Conservation (phyloP, 805 yeast genomes). For the Candida stauntonica region DNA sequence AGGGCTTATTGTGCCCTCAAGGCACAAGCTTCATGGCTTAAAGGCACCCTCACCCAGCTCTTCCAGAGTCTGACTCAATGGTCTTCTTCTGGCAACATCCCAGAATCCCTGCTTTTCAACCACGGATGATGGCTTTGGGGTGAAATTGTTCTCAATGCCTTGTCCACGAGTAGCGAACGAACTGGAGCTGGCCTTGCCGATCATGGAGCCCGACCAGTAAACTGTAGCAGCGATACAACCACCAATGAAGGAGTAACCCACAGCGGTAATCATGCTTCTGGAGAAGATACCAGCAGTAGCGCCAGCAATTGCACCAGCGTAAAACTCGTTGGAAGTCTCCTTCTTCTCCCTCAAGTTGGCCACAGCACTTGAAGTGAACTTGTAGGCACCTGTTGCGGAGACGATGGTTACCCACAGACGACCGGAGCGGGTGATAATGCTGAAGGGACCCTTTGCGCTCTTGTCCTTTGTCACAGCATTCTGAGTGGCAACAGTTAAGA, state of each 20-base stretch:
- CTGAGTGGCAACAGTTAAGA: constrained; percentile 44
- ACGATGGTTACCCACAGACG: constrained; percentile 39
- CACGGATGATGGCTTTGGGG: constrained; percentile 12
- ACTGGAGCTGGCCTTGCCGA: constrained; percentile 36
- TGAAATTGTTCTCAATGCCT: constrained; percentile 29
- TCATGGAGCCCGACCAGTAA: constrained; percentile 46
- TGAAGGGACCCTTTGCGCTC: constrained; percentile 32
- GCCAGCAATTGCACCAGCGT: constrained; percentile 45
- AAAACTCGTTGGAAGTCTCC: constrained; percentile 56
- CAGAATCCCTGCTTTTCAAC: constrained; percentile 57
- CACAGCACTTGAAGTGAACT: constrained; percentile 38
- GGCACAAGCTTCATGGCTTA: no score
- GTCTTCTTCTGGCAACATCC: constrained; percentile 79
- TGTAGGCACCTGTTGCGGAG: constrained; percentile 46
- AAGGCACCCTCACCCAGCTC: constrained; percentile 50
- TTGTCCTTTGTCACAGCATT: constrained; percentile 40
- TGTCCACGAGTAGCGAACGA: constrained; percentile 24
- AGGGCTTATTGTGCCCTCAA: no score
- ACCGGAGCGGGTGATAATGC: constrained; percentile 24
- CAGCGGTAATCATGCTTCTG: constrained; percentile 33
- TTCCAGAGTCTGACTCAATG: constrained; percentile 72
- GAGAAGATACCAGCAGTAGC: constrained; percentile 34
- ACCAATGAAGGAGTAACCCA: constrained; percentile 43
- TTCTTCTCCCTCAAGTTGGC: constrained; percentile 60
- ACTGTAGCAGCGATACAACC: constrained; percentile 42